Evolutionary conservation across 2,329 filamentous ascomycete species (phyloP).

Genomic region (Diaporthe caulivora): DNA sequence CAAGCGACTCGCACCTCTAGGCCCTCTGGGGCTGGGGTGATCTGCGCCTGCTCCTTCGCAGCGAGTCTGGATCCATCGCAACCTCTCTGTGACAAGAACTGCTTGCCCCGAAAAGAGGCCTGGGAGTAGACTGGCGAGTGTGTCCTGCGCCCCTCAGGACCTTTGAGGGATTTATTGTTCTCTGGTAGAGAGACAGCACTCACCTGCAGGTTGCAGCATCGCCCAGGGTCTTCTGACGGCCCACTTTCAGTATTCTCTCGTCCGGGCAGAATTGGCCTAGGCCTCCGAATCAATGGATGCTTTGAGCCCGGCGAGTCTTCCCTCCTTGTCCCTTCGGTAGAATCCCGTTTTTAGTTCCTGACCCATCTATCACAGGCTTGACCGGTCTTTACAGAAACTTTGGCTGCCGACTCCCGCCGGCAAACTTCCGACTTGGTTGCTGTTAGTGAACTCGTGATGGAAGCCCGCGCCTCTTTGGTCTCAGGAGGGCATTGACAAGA

Average conservation of each 20-base stretch:
- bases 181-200: neutral
- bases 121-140: neutral
- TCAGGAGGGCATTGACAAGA: neutral
- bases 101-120: neutral
- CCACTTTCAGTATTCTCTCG: neutral
- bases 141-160: neutral
- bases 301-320: neutral
- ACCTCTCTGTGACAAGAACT: slow-evolving; percentile 4
- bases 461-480: neutral
- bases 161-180: slow-evolving; percentile 8
- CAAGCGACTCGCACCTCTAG: neutral
- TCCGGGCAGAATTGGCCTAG: slow-evolving; percentile 5
- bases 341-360: neutral
- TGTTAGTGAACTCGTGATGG: neutral
- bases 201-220: slow-evolving; percentile 1
- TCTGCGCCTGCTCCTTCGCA: neutral
- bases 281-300: slow-evolving; percentile 10
- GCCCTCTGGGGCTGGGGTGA: no score
- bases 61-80: neutral
- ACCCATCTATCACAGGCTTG: neutral
- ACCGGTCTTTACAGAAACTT: neutral
- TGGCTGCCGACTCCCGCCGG: neutral
- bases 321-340: neutral
- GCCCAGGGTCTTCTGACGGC: neutral
- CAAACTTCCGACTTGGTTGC: neutral